Base-by-base conservation (phyloP, 2,329 filamentous ascomycete genomes). In the Exophiala mesophila region DNA sequence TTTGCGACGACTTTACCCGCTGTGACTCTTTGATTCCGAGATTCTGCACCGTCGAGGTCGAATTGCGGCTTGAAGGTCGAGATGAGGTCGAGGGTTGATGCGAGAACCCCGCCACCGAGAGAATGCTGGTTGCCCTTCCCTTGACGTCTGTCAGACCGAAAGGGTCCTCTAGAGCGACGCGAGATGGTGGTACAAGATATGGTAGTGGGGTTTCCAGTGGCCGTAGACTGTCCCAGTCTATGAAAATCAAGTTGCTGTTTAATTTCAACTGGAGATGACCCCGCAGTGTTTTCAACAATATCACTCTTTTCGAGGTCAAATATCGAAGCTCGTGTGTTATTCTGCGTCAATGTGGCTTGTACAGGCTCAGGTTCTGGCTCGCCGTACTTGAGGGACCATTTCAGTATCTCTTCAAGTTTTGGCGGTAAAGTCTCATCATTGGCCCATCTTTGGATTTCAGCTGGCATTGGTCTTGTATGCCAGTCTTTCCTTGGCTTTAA, bases 341-440 rank as follows among this genome's bases (percentile, higher is more conserved):
- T n/a, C n/a, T n/a, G n/a, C n/a, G n/a, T n/a, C n/a, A n/a, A n/a
- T n/a, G n/a, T n/a, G n/a, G n/a, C n/a, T n/a, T n/a, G n/a, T n/a
- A n/a, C n/a, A n/a, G n/a, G n/a, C n/a, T 26, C 23, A 26, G 23
- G 23, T 26, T 26, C 23, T 26, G 7, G 23, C 6, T 6, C 6
- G 7, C 23, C 23, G 23, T 26, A 12, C 7, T 12, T 28, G 10
- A 49, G 32, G 12, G 52, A 54, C 52, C 52, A 54, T 7, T 26
- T 18, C 12, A 54, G 36, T 19, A 54, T 53, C 15, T 50, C 28
- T 31, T 37, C 45, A 31, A 54, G 40, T 21, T 45, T 48, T n/a
- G n/a, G n/a, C n/a, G n/a, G n/a, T n/a, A n/a, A n/a, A n/a, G n/a
- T n/a, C 9, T 34, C 19, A 23, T 54, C 33, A 10, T 50, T 36